Base-by-base conservation (phyloP, 306 rosid species). In the Geum urbanum region DNA sequence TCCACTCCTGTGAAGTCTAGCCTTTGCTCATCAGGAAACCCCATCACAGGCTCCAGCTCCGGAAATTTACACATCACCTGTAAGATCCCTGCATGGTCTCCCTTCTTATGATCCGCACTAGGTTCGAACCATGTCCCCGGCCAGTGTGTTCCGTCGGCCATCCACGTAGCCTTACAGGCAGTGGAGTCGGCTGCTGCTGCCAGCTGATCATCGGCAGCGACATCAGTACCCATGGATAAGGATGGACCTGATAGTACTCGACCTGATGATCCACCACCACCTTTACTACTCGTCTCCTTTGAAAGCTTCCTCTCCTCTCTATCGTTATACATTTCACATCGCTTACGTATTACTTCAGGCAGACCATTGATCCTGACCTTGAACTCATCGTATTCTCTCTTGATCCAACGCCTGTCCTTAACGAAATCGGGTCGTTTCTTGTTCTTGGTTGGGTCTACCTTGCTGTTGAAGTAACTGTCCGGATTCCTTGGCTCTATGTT, bases 141-240 rank as follows among this genome's bases (percentile, higher is more conserved):
- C 95, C 95, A 90, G 52, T 90, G 95, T 39, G 96, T 90, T 19
- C 95, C 97, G 56, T 91, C 97, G 11, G 97, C 97, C 97, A 88
- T 88, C 95, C 97, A 91, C 9, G 95, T 91, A 12, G 95, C 90
- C 79, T 83, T 83, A 14, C 78, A 19, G 74, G 69, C 72, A 37
- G 60, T 55, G 15, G 60, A 20, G 15, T 12, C 66, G 72, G 19
- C 72, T 27, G 32, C 32, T 27, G 32, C 32, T 27, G 32, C 32
- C 32, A 27, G 32, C 32, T 27, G 32, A 27, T 5, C 79, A 70
- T 62, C 65, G 14, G 6, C 20, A n/a, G 13, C 19, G 24, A 24
- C 57, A 9, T 12, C 47, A 7, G 12, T 49, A 5, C 76, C 84
- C 1, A 27, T 27, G 32, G 32, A 27, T 27, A 27, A 27, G 32